phyloP scores from a whole-genome alignment of 768 basidiomycete species.

The Tephrocybe sp. region DNA sequence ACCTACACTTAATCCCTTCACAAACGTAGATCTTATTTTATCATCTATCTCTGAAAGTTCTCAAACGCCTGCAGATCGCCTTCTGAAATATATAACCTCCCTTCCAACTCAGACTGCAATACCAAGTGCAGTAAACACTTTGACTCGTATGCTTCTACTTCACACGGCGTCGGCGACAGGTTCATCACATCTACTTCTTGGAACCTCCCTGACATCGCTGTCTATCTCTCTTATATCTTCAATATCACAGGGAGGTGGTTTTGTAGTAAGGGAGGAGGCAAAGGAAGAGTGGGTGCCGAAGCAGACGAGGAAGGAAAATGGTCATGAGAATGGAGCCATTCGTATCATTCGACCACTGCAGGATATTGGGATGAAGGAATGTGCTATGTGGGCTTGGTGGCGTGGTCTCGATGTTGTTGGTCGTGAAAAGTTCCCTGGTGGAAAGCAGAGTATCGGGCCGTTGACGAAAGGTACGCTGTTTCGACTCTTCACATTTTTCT shows the following conservation, averaged over 20 bases:
- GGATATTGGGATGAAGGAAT: conserved; percentile 80
- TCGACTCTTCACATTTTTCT: background rate
- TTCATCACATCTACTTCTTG: conserved; percentile 78
- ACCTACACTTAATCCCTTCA: background rate
- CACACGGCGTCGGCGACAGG: conserved; percentile 56
- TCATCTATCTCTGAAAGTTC: conserved; percentile 19
- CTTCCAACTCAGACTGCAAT: conserved; percentile 78
- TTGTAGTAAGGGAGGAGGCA: conserved; percentile 63
- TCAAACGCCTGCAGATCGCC: conserved; percentile 24
- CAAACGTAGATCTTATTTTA: conserved; percentile 29
- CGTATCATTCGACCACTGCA: conserved; percentile 66
- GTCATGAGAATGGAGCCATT: conserved; percentile 27
- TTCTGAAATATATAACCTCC: conserved; percentile 56
- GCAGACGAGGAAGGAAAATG: conserved; percentile 11
- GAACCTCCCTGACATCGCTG: conserved; percentile 76
- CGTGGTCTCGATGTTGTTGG: conserved; percentile 51
- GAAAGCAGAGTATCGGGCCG: conserved; percentile 58
- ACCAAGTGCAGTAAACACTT: conserved; percentile 52
- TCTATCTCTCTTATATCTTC: conserved; percentile 74
- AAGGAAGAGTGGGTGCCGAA: conserved; percentile 67
- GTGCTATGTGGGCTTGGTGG: conserved; percentile 80
- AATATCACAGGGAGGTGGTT: conserved; percentile 77
- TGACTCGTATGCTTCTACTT: conserved; percentile 69
- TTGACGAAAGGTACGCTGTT: conserved; percentile 63
- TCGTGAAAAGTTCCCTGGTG: conserved; percentile 41